phyloP scores from a whole-genome alignment of 345 rosid species.

The Eucalyptus erythrocorys region DNA sequence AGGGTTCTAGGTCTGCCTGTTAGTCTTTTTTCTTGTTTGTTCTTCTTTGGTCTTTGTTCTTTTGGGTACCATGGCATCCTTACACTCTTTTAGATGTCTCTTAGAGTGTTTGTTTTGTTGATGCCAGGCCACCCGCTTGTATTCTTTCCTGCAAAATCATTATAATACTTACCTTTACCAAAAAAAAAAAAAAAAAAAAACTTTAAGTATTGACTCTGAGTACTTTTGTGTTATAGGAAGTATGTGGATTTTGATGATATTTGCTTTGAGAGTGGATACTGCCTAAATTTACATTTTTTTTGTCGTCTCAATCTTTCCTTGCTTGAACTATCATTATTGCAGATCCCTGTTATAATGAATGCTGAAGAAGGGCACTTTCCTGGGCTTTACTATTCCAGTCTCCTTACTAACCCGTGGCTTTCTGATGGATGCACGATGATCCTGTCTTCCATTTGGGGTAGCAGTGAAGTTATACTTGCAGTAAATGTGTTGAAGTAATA shows the following conservation, averaged over 20 bases:
- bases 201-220: background rate
- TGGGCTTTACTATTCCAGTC: slow-evolving; percentile 52
- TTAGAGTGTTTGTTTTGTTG: too few species aligned
- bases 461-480: slow-evolving; percentile 58
- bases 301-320: background rate
- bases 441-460: slow-evolving; percentile 63
- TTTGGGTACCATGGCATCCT: too few species aligned
- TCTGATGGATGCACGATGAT: slow-evolving; percentile 79
- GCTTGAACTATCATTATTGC: slow-evolving; percentile 7
- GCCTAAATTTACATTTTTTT: background rate
- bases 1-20: too few species aligned
- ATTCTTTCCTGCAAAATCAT: too few species aligned
- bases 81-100: too few species aligned
- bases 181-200: too few species aligned
- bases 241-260: background rate
- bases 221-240: background rate
- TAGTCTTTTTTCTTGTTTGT: too few species aligned
- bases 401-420: slow-evolving; percentile 71
- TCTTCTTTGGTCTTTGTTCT: too few species aligned
- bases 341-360: slow-evolving; percentile 63
- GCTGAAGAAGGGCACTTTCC: slow-evolving; percentile 76
- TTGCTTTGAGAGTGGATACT: background rate
- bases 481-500: slow-evolving; percentile 58
- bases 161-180: too few species aligned
- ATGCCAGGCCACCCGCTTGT: too few species aligned